Evolutionary conservation across 805 yeast species (phyloP), one percentile per base, ranked within the genome.

Genomic region (Candida hispaniensis): DNA sequence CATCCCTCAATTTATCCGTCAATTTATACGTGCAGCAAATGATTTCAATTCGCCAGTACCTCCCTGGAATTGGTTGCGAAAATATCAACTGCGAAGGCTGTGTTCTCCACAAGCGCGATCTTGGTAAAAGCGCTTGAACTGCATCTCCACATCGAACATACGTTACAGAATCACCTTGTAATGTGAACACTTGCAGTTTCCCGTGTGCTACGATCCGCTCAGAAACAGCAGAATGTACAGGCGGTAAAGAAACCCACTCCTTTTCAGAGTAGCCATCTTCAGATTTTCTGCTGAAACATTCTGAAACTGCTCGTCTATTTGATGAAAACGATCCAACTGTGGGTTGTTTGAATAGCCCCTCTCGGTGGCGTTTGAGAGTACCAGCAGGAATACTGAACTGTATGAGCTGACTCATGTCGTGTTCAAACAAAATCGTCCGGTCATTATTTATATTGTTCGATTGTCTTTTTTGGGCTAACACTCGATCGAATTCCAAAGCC

Each of bases 91-190:
- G 68, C 32, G 60, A 61, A 29, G 40, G 43, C 14, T 59, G 56
- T 7, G 67, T 62, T 45, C 79, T 59, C 41, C 78, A 52, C 2
- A 81, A 61, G 45, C 72, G 69, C 36, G 76, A 52, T 41, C 66
- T 69, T 3, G 83, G 81, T 34, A 81, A 56, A 9, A 81, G 67
- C 4, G 94, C 93, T 49, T 79, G 79, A 2, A 79, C 69, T 22
- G 81, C 69, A 4, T 72, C 61, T 0, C 80, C 85, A 55, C 83
- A 77, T 8, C 73, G 68, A 24, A 77, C 49, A 49, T 75, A 77
- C 1, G 75, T 34, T 16, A 34, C 30, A 10, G 18, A 20, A 7
- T 26, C 38, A 14, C 26, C 26, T 9, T 34, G 38, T 10, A 34
- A 25, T 4, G 38, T 34, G 20, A 26, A 34, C 8, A 34, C 30